Conservation (phyloP, 2,329 filamentous ascomycete genomes). For the Paradendryphiella salina region DNA sequence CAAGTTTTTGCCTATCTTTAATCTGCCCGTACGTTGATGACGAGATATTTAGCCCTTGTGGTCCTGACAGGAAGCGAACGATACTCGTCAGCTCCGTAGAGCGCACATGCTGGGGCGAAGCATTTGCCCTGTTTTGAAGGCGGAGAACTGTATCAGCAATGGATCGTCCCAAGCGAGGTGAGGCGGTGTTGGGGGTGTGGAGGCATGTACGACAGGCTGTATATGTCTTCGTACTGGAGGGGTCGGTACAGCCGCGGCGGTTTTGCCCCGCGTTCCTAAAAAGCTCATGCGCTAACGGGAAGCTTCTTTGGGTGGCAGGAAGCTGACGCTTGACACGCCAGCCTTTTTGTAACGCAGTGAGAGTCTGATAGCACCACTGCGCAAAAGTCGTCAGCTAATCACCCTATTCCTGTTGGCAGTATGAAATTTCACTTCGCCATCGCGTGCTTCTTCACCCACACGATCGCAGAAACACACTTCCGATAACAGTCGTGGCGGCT, state of each 20-base stretch:
- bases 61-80: no score
- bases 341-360: neutral
- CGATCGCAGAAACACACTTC: neutral
- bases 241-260: slow-evolving; percentile 4
- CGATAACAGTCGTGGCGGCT: neutral
- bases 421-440: neutral
- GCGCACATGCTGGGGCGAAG: no score
- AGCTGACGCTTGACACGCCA: neutral
- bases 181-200: neutral
- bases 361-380: neutral
- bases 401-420: neutral
- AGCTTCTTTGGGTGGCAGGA: slow-evolving; percentile 2
- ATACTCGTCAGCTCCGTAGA: no score
- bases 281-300: slow-evolving; percentile 5
- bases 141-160: slow-evolving; percentile 5
- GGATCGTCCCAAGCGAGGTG: neutral
- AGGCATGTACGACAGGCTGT: neutral
- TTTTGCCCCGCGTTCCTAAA: slow-evolving; percentile 7
- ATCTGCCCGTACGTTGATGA: slow-evolving; percentile 18
- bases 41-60: slow-evolving; percentile 4
- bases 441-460: neutral
- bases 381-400: neutral
- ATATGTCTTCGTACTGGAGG: neutral
- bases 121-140: neutral
- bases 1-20: slow-evolving; percentile 19